Evolutionary conservation across 116 monocot genomes (phyloP).

Genomic region (Papilionanthe hybrid): DNA sequence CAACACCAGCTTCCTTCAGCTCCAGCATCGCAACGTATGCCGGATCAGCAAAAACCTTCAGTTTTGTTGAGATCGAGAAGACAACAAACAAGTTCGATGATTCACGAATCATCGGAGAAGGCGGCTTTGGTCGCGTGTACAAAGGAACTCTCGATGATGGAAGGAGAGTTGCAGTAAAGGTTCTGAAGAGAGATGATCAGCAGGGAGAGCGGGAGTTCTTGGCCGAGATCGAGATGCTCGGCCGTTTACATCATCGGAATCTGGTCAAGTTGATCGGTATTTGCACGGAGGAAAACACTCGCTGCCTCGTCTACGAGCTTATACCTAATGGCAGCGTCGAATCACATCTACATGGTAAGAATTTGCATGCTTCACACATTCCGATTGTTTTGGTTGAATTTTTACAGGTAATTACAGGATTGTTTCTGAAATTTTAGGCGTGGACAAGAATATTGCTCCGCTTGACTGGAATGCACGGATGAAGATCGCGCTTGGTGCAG

Average conservation of each 20-base stretch:
- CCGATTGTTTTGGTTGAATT: neutral
- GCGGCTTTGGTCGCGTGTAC: slow-evolving; percentile 91
- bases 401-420: too few species aligned
- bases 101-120: slow-evolving; percentile 80
- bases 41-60: slow-evolving; percentile 68
- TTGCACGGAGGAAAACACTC: slow-evolving; percentile 62
- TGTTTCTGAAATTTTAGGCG: slow-evolving; percentile 26
- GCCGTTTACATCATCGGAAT: slow-evolving; percentile 91
- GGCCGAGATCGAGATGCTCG: slow-evolving; percentile 95
- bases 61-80: slow-evolving; percentile 64
- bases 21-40: slow-evolving; percentile 72
- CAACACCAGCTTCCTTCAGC: slow-evolving; percentile 64
- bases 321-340: slow-evolving; percentile 96
- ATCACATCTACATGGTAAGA: slow-evolving; percentile 93
- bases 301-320: slow-evolving; percentile 88
- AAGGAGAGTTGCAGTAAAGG: slow-evolving; percentile 73
- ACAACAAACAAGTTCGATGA: slow-evolving; percentile 69
- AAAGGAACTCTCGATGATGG: slow-evolving; percentile 72
- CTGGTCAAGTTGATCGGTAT: slow-evolving; percentile 93
- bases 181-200: slow-evolving; percentile 83
- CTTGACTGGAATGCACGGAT: slow-evolving; percentile 82
- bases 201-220: slow-evolving; percentile 84
- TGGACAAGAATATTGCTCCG: slow-evolving; percentile 55
- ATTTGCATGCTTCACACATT: neutral
- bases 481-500: slow-evolving; percentile 95